These are phyloP conservation scores for Fistulinella prunicolor DNA, from an alignment of 768 basidiomycete species.

Conservation along the genomic window DNA sequence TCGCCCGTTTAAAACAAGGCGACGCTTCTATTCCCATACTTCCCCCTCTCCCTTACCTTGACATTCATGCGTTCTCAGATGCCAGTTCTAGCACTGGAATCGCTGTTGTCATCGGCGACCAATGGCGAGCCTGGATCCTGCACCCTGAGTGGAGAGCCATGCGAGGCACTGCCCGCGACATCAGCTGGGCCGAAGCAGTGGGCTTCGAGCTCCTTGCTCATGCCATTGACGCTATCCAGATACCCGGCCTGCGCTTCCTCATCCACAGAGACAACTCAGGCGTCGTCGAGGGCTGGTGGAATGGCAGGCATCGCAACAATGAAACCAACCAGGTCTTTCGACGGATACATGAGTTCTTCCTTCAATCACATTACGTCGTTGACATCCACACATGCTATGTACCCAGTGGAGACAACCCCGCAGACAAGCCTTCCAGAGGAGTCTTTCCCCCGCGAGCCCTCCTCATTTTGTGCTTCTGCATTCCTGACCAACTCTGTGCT, in stretches of 20 bases:
- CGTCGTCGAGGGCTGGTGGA: not conserved
- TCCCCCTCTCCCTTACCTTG: not conserved
- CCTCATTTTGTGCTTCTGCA: not conserved
- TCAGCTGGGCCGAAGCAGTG: not conserved
- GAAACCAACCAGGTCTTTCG: not conserved
- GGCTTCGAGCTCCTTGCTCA: not conserved
- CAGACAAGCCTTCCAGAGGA: not conserved
- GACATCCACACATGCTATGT: not conserved
- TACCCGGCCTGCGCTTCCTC: not conserved
- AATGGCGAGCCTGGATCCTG: not conserved
- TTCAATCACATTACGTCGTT: not conserved
- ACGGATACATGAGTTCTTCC: not conserved
- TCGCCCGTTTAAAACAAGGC: not conserved
- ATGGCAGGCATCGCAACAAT: not conserved
- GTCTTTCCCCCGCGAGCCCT: not conserved
- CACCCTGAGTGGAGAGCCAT: not conserved
- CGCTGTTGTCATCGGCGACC: not conserved
- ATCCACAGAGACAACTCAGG: not conserved
- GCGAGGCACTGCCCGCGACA: not conserved
- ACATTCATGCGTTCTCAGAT: not conserved
- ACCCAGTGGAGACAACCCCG: not conserved
- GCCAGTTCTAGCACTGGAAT: constrained; percentile 10
- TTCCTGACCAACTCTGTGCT: not conserved
- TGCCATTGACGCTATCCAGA: not conserved
- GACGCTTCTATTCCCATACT: too few species aligned